These are phyloP conservation scores for Ceratobasidium papillatum DNA, from an alignment of 1,284 basidiomycete species.

Conservation along the genomic window DNA sequence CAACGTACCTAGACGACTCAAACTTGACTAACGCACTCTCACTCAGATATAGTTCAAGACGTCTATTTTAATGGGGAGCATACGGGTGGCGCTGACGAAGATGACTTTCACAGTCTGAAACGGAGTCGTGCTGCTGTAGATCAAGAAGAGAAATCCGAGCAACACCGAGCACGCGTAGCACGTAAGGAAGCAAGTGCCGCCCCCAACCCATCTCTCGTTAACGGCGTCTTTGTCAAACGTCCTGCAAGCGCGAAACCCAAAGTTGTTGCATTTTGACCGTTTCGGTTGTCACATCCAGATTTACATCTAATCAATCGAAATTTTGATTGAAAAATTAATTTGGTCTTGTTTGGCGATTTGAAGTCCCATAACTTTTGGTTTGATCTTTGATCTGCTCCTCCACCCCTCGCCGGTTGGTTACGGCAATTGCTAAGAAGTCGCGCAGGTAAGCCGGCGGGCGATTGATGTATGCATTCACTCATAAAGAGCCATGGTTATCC, in stretches of 20 bases:
- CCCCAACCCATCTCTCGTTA: constrained; percentile 15
- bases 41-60: constrained; percentile 47
- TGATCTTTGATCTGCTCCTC: constrained; percentile 6
- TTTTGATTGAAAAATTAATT: constrained; percentile 38
- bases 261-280: constrained; percentile 31
- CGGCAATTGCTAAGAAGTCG: neutral
- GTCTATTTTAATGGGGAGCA: constrained; percentile 60
- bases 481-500: no score
- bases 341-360: constrained; percentile 13
- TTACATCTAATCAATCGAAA: constrained; percentile 18
- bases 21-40: constrained; percentile 31
- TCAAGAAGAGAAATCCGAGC: constrained; percentile 64
- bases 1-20: neutral
- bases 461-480: neutral
- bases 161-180: neutral
- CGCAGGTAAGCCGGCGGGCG: neutral
- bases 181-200: constrained; percentile 3
- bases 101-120: constrained; percentile 87
- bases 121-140: constrained; percentile 69
- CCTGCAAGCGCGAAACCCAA: constrained; percentile 14
- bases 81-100: constrained; percentile 85
- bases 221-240: constrained; percentile 20
- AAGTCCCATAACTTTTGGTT: neutral
- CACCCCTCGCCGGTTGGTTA: neutral
- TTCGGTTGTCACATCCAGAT: neutral